Evolutionary conservation across 768 basidiomycete genomes (phyloP), one percentile per base, ranked within the genome.

Genomic region (Mycena rosella): DNA sequence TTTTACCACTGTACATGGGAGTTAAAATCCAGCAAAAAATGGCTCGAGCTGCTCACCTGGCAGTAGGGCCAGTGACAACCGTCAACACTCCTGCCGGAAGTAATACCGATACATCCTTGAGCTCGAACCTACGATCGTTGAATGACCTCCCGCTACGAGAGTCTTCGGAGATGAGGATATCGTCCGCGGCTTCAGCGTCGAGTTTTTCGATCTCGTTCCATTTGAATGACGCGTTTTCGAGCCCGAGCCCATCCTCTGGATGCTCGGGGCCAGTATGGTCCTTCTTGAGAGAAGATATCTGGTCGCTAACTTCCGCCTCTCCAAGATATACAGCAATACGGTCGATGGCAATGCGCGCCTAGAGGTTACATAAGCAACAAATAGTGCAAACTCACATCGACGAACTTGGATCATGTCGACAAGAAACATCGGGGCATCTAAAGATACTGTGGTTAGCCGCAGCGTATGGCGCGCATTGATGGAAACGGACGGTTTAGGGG

Each of bases 31-130:
- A 34, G n/a, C 18, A 29, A 5, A 14, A 11, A 42, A 34, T 27
- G 15, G 44, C 29, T 11, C 20, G 42, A 44, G n/a, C 18, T 8
- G 36, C 58, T 27, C 15, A 68, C 67, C 67, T 68, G 5, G 93
- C 94, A 17, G 93, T 95, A 0, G 93, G 92, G 0, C 92, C 92
- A 29, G 91, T 91, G 64, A 96, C 83, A 5, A 96, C 78, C 0
- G 92, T 88, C 22, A 96, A 78, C 74, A 88, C 76, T 10, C 90
- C 88, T 29, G 89, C 85, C 0, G 95, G 93, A 80, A 96, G 95
- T 53, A 81, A 74, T 36, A 96, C 82, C 29, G 82, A 81, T 47
- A 95, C 81, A 75, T 95, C 90, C 61, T 78, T 79, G 44, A 96
- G 79, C 75, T 91, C 89, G 73, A 94, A 95, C 15, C 81, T 79